Conservation (phyloP, 331 rosid species). For the Malus hybrid region DNA sequence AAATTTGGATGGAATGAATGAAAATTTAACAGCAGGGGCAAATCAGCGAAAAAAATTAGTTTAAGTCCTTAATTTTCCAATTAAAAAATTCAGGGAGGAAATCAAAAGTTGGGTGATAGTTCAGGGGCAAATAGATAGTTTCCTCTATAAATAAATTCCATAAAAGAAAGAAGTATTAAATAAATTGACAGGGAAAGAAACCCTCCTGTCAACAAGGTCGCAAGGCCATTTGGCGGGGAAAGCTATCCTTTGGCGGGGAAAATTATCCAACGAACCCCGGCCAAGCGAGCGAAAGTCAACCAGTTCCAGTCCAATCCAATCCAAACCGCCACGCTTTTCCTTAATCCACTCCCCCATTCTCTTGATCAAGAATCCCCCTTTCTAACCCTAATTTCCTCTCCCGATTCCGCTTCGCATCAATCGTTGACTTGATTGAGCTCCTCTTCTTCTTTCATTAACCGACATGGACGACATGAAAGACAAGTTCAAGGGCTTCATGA, state of each 20-base stretch:
- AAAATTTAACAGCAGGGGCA: too few relatives aligned
- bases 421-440: neutral
- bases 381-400: neutral
- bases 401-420: neutral
- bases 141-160: too few relatives aligned
- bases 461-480: constrained; percentile 78
- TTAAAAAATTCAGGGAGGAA: too few relatives aligned
- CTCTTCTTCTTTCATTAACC: neutral
- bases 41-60: too few relatives aligned
- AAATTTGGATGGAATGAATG: too few relatives aligned
- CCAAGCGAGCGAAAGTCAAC: neutral
- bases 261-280: neutral
- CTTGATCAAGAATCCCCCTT: neutral
- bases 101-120: too few relatives aligned
- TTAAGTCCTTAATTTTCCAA: too few relatives aligned
- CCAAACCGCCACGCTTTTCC: neutral
- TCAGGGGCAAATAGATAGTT: too few relatives aligned
- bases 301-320: neutral
- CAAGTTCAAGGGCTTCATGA: constrained; percentile 85
- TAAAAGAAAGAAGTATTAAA: too few relatives aligned
- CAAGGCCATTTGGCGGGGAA: neutral
- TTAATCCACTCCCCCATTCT: neutral
- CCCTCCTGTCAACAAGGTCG: neutral
- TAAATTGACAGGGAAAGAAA: too few relatives aligned
- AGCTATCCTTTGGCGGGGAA: neutral